Conservation (phyloP, 2,329 filamentous ascomycete species). For the Ophiocordyceps camponoti-leonardi region DNA sequence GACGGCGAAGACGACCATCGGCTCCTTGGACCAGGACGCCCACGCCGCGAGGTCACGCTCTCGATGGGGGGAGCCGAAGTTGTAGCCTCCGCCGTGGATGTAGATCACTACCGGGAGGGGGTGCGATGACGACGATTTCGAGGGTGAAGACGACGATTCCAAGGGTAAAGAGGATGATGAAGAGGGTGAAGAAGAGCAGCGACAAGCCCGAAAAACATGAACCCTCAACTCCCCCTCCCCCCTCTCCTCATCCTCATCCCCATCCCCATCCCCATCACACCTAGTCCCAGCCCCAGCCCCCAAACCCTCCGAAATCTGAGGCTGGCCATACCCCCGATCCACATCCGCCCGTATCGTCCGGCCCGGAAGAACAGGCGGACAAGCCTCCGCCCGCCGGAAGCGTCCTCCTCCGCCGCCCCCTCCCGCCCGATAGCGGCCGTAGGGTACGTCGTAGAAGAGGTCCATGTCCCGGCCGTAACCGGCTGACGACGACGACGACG, state of each 20-base stretch:
- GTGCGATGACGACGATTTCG: not conserved
- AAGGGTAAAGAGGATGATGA: too few relatives aligned
- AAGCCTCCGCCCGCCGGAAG: conserved; percentile 23
- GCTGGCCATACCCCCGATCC: conserved; percentile 14
- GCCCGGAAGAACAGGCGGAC: conserved; percentile 7
- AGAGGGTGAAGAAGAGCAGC: not conserved
- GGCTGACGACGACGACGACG: conserved; percentile 6
- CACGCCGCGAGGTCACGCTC: conserved; percentile 45
- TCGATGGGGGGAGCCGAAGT: conserved; percentile 27
- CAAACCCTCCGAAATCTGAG: not conserved
- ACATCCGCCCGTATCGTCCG: conserved; percentile 14
- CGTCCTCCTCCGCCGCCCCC: conserved; percentile 22
- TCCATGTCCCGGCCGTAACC: conserved; percentile 24
- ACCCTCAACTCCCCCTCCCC: conserved; percentile 35
- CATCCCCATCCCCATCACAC: too few relatives aligned
- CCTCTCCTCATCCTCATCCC: conserved; percentile 8
- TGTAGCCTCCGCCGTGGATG: conserved; percentile 47
- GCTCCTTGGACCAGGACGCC: conserved; percentile 32
- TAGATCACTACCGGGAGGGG: conserved; percentile 34
- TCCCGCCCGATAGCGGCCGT: too few relatives aligned
- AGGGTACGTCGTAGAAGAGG: conserved; percentile 31
- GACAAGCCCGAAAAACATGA: conserved; percentile 18
- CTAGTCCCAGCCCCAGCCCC: too few relatives aligned
- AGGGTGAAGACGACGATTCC: too few relatives aligned
- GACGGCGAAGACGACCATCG: conserved; percentile 40